Evolutionary conservation across 495 filamentous ascomycete species (phyloP), one percentile per base, ranked within the genome.

Genomic region (Hyaloscypha hepaticicola): DNA sequence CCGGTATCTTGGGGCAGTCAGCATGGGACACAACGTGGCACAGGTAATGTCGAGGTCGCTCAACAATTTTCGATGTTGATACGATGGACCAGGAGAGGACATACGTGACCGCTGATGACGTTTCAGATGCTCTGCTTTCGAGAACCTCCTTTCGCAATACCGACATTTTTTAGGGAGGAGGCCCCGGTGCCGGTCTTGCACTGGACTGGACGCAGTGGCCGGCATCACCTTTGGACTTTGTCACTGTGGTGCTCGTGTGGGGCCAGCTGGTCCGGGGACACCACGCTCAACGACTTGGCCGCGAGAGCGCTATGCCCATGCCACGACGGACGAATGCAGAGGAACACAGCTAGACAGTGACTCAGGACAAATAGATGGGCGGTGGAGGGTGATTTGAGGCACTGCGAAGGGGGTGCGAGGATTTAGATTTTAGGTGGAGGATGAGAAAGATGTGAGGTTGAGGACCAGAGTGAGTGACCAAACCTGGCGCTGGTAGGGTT

Each of bases 71-170:
- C 38, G 38, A 16, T 19, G 38, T 45, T 45, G 38, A 45, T 19
- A 16, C 14, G 1, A 19, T 45, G 11, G 25, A 53, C 25, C 22
- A 27, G 50, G 50, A 24, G 5, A 53, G 50, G 50, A 26, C n/a
- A 24, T 71, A 84, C 81, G 80, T 29, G 80, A 82, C 63, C 81
- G 76, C 65, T 83, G 79, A 71, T 84, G 81, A 25, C 81, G 78
- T 66, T 82, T 83, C 66, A 79, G 78, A 74, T 84, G 81, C 68
- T 84, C 81, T 21, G 80, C 81, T 71, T 84, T 84, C 69, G 79
- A 79, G 73, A 82, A 84, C 58, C 75, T 77, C 53, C 80, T 75
- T 61, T 80, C 79, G 73, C 81, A 84, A 61, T 81, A 77, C 41
- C 69, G 75, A 66, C 81, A 84, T 72, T 82, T 79, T 72, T 75